phyloP scores from a whole-genome alignment of 2,329 filamentous ascomycete genomes.

The Fusarium fujikuroi region DNA sequence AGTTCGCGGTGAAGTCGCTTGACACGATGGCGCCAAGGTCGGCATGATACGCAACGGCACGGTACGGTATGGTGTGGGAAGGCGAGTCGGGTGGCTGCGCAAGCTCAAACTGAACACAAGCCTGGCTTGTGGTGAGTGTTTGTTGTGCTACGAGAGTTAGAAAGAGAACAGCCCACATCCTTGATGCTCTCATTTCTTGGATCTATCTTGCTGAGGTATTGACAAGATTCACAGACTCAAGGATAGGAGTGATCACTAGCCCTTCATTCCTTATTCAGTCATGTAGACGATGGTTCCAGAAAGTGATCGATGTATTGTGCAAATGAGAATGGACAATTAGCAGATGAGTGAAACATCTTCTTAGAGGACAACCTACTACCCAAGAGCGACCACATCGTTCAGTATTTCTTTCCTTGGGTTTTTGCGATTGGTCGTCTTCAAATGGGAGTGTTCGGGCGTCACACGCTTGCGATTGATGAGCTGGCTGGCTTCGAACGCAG shows the following conservation, averaged over 20 bases:
- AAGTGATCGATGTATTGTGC: neutral
- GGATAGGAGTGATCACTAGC: neutral
- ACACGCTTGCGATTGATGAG: neutral
- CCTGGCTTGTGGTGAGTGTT: neutral
- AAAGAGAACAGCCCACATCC: neutral
- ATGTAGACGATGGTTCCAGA: neutral
- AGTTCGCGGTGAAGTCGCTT: neutral
- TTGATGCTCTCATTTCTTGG: neutral
- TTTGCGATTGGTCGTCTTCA: neutral
- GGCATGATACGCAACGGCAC: neutral
- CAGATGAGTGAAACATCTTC: neutral
- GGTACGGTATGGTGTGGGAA: neutral
- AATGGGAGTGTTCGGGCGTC: neutral
- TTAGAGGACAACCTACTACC: neutral
- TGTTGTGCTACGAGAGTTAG: neutral
- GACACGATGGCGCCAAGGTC: neutral
- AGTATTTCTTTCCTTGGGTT: neutral
- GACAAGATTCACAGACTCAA: neutral
- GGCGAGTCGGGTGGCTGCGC: constrained; percentile 27
- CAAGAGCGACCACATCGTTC: neutral
- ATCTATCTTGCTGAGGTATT: neutral
- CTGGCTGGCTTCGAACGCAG: neutral
- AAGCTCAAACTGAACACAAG: constrained; percentile 14
- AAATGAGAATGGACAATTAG: neutral
- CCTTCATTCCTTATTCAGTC: neutral